Evolutionary conservation across 2,329 filamentous ascomycete species (phyloP).

Genomic region (Lachnellula willkommii): DNA sequence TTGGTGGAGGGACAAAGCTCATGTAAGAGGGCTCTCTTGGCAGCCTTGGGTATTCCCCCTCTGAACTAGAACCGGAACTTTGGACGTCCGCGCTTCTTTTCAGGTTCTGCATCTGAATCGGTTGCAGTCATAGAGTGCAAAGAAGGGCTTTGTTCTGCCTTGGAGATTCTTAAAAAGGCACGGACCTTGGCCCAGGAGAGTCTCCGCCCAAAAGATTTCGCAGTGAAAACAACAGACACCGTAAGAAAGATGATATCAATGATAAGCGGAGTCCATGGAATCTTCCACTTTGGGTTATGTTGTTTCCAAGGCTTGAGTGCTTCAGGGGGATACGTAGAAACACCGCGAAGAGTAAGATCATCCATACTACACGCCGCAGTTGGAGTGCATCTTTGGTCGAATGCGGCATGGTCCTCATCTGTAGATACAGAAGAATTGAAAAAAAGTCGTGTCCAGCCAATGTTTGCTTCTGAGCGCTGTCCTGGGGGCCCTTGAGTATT

Average conservation of each 20-base stretch:
- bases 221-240: not conserved
- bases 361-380: slow-evolving; percentile 31
- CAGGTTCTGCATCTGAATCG: not conserved
- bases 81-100: not conserved
- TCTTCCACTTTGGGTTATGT: slow-evolving; percentile 1
- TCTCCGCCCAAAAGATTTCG: slow-evolving; percentile 2
- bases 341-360: slow-evolving; percentile 12
- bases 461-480: slow-evolving; percentile 35
- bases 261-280: slow-evolving; percentile 5
- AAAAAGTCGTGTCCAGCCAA: slow-evolving; percentile 44
- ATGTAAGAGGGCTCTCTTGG: not conserved
- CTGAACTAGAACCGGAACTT: not conserved
- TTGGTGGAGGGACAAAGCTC: slow-evolving; percentile 1
- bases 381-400: slow-evolving; percentile 29
- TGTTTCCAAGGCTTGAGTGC: slow-evolving; percentile 11
- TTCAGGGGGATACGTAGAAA: slow-evolving; percentile 6
- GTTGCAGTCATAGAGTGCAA: not conserved
- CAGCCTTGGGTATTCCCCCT: not conserved
- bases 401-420: slow-evolving; percentile 23
- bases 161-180: not conserved
- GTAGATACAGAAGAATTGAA: slow-evolving; percentile 44
- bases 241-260: slow-evolving; percentile 2
- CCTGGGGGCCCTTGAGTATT: slow-evolving; percentile 41
- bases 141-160: not conserved
- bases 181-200: not conserved